Conservation (phyloP, 2,329 filamentous ascomycete genomes). For the Leptographium lundbergii region DNA sequence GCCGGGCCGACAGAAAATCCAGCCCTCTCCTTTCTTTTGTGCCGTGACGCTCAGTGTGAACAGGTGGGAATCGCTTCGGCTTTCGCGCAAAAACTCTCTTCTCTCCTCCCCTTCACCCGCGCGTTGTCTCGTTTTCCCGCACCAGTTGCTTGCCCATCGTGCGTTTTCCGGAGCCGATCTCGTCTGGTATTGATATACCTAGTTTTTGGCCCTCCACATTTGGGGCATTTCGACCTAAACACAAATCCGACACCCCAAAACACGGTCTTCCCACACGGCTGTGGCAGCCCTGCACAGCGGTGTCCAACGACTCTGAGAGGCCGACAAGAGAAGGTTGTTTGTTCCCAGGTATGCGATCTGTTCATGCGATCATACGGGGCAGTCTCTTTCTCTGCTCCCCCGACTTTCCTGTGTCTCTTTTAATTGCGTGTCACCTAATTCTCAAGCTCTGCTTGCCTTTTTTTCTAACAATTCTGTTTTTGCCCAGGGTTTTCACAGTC, state of each 20-base stretch:
- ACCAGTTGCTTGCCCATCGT: background rate
- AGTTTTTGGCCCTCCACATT: background rate
- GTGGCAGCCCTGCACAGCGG: background rate
- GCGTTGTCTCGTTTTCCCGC: background rate
- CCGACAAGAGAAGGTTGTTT: background rate
- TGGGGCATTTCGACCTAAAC: background rate
- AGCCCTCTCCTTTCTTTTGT: constrained; percentile 12
- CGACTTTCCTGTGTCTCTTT: background rate
- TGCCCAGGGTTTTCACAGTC: background rate
- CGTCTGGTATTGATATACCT: background rate
- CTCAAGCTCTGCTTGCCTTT: background rate
- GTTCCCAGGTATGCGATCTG: background rate
- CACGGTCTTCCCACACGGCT: background rate
- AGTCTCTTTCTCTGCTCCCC: background rate
- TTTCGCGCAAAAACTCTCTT: constrained; percentile 10
- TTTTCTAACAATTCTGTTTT: background rate
- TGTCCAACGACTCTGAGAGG: background rate
- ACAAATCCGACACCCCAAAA: background rate
- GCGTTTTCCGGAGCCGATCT: background rate
- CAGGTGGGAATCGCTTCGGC: constrained; percentile 3
- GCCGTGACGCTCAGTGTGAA: constrained; percentile 10
- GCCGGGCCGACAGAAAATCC: constrained; percentile 13
- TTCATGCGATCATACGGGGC: background rate
- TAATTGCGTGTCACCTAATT: background rate
- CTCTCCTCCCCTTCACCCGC: background rate